A percentile compares a stretch with the other conserved stretches of the same genome.
phyloP scores from a whole-genome alignment of 2,329 filamentous ascomycete species.

The Cytospora mali region DNA sequence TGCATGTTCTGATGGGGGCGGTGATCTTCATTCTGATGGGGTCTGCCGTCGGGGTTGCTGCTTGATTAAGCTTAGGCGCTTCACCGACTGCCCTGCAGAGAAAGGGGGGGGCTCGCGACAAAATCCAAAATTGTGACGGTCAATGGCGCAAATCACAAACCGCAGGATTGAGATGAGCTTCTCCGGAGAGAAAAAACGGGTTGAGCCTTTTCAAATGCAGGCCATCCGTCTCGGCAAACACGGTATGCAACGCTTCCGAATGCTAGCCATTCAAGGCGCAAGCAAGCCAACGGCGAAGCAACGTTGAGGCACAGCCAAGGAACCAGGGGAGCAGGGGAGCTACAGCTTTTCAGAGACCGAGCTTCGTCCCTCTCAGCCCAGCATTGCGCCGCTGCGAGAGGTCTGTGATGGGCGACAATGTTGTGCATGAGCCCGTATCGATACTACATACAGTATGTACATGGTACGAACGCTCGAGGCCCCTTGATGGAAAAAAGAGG shows the following conservation, averaged over 20 bases:
- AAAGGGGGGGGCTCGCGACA: conserved; percentile 26
- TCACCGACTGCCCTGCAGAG: conserved; percentile 29
- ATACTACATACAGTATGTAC: background rate
- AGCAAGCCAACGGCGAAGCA: conserved; percentile 9
- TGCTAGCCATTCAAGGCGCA: conserved; percentile 13
- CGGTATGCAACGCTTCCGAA: conserved; percentile 30
- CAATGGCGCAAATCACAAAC: conserved; percentile 21
- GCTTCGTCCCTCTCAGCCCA: conserved; percentile 13
- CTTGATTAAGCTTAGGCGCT: conserved; percentile 41
- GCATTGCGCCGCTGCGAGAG: conserved; percentile 11
- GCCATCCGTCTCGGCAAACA: conserved; percentile 32
- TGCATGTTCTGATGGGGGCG: conserved; percentile 36
- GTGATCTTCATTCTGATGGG: conserved; percentile 42
- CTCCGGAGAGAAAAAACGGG: conserved; percentile 19
- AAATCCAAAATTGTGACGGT: conserved; percentile 25
- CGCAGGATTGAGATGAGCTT: conserved; percentile 24
- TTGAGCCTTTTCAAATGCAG: conserved; percentile 21
- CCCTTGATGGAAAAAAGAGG: conserved; percentile 10
- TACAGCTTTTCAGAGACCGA: conserved; percentile 8
- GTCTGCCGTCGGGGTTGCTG: conserved; percentile 41
- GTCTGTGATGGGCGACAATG: conserved; percentile 16
- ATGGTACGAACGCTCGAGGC: background rate
- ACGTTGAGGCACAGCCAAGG: conserved; percentile 5
- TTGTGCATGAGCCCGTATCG: conserved; percentile 22
- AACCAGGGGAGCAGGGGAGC: background rate